Evolutionary conservation across 2,329 filamentous ascomycete genomes (phyloP).

Genomic region (Fusarium newnesense): DNA sequence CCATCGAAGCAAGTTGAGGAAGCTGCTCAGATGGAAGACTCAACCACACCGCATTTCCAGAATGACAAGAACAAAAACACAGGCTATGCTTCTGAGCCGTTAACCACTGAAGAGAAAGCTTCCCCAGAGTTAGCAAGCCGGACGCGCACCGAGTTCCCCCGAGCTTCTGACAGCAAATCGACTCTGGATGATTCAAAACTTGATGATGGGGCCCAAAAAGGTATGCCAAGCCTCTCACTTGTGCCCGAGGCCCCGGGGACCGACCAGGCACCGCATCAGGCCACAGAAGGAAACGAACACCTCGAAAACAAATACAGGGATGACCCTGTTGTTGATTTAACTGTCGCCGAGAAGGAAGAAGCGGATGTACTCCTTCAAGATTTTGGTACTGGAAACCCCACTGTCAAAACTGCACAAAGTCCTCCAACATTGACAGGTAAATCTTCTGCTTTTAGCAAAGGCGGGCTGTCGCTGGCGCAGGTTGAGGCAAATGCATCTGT

Average conservation of each 20-base stretch:
- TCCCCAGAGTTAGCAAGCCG: not conserved
- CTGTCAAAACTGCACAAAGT: not conserved
- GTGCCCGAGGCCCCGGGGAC: not conserved
- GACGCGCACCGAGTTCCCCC: not conserved
- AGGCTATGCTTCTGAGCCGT: slow-evolving; percentile 13
- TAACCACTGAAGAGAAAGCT: not conserved
- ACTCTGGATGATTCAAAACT: not conserved
- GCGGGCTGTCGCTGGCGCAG: not conserved
- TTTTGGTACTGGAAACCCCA: not conserved
- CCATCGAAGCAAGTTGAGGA: not conserved
- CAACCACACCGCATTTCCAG: slow-evolving; percentile 22
- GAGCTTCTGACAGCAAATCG: not conserved
- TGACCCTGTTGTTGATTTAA: not conserved
- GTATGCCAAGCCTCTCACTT: not conserved
- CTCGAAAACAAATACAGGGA: not conserved
- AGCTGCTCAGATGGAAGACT: slow-evolving; percentile 21
- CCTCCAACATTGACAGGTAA: not conserved
- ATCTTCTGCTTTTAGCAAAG: not conserved
- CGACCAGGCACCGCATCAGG: not conserved
- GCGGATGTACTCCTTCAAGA: not conserved
- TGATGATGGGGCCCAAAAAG: not conserved
- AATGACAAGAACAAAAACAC: slow-evolving; percentile 36
- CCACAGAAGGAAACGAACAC: not conserved
- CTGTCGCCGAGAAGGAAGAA: not conserved
- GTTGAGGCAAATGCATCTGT: not conserved